These are phyloP conservation scores for Saturnispora saitoi DNA, from an alignment of 805 yeast genomes.

Conservation along the genomic window DNA sequence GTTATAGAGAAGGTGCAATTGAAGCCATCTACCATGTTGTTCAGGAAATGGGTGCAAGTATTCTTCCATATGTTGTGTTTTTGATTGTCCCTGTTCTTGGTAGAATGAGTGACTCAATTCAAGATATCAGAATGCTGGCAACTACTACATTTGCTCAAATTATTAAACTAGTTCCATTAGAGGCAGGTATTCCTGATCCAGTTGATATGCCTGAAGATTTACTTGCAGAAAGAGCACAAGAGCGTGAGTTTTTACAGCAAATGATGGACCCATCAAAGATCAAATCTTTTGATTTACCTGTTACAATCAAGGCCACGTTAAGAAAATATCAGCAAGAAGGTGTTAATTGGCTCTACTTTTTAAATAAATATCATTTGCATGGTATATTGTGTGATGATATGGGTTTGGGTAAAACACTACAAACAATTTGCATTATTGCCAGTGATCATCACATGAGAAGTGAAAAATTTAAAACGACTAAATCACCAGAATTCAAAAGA, in stretches of 20 bases:
- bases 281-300: conserved; percentile 80
- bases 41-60: conserved; percentile 74
- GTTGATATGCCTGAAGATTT: conserved; percentile 79
- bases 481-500: conserved; percentile 56
- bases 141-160: conserved; percentile 96
- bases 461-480: conserved; percentile 54
- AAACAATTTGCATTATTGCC: conserved; percentile 93
- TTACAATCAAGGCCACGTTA: conserved; percentile 83
- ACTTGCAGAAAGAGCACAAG: conserved; percentile 82
- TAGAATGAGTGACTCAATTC: conserved; percentile 92
- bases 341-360: conserved; percentile 93
- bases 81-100: conserved; percentile 94
- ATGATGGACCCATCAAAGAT: conserved; percentile 97
- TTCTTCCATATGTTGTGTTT: conserved; percentile 90
- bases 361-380: conserved; percentile 89
- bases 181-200: conserved; percentile 96
- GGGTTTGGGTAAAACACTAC: conserved; percentile 97
- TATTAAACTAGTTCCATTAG: conserved; percentile 90
- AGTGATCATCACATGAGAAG: conserved; percentile 88
- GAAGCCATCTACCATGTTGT: conserved; percentile 86
- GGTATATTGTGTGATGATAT: conserved; percentile 98
- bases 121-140: conserved; percentile 80
- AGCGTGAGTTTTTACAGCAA: conserved; percentile 88
- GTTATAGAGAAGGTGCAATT: conserved; percentile 85
- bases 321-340: conserved; percentile 98